Conservation (phyloP, 1,139 yeast species). For the Nakaseomyces sp. region DNA sequence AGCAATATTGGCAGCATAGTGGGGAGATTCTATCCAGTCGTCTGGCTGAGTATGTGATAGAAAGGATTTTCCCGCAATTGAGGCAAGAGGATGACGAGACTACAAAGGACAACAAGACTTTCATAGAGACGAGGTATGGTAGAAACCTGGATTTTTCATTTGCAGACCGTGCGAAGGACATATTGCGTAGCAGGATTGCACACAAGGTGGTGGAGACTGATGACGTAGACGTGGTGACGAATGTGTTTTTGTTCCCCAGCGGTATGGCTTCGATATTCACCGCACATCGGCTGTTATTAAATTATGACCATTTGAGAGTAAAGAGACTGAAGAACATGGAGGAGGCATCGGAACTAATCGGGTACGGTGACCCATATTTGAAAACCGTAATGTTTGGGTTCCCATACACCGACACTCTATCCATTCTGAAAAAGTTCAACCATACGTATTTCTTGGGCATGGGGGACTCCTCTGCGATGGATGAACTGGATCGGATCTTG, state of each 20-base stretch:
- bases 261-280: slow-evolving; percentile 91
- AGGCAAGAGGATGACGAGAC: slow-evolving; percentile 23
- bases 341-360: slow-evolving; percentile 13
- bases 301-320: slow-evolving; percentile 29
- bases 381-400: slow-evolving; percentile 91
- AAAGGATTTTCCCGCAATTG: slow-evolving; percentile 42
- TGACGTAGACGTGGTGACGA: slow-evolving; percentile 30
- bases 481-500: slow-evolving; percentile 52
- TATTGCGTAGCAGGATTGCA: slow-evolving; percentile 68
- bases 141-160: slow-evolving; percentile 73
- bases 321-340: slow-evolving; percentile 20
- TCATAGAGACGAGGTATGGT: slow-evolving; percentile 84
- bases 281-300: slow-evolving; percentile 62
- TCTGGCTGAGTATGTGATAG: slow-evolving; percentile 65
- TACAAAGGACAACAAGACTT: slow-evolving; percentile 48
- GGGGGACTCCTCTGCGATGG: slow-evolving; percentile 70
- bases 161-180: slow-evolving; percentile 64
- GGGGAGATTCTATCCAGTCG: slow-evolving; percentile 96
- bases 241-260: slow-evolving; percentile 70
- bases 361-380: slow-evolving; percentile 33
- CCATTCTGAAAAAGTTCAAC: slow-evolving; percentile 80
- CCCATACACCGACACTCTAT: slow-evolving; percentile 89
- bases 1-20: slow-evolving; percentile 91
- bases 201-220: slow-evolving; percentile 49
- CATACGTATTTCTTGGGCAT: slow-evolving; percentile 76